Evolutionary conservation across 305 asterid species (phyloP).

Genomic region (Fraxinus sp.): DNA sequence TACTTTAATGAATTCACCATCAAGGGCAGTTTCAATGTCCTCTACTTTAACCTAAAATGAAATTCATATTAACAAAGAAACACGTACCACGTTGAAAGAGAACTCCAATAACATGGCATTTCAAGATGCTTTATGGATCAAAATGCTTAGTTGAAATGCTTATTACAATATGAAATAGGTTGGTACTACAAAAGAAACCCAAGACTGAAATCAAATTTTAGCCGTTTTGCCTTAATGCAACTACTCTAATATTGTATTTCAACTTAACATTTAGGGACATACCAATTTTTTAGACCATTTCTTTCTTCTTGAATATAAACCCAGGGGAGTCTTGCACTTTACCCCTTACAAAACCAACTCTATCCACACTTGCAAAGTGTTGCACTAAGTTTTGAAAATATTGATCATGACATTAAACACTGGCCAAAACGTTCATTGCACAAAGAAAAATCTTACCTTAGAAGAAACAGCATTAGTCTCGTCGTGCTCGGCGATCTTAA

Average conservation of each 20-base stretch:
- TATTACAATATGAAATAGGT: neutral
- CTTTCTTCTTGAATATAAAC: neutral
- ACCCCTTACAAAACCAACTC: neutral
- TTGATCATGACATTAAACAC: neutral
- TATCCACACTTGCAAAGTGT: neutral
- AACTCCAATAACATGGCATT: neutral
- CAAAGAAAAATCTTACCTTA: conserved; percentile 38
- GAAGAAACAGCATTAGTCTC: conserved; percentile 34
- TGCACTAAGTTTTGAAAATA: neutral
- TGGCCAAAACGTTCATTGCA: neutral
- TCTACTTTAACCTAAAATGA: conserved; percentile 36
- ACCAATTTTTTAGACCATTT: neutral
- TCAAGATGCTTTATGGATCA: neutral
- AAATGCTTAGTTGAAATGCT: neutral
- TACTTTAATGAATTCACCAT: conserved; percentile 82
- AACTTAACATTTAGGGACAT: neutral
- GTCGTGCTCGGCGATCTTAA: conserved; percentile 38
- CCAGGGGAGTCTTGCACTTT: neutral
- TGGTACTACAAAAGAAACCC: neutral
- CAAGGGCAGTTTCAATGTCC: conserved; percentile 42
- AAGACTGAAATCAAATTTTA: neutral
- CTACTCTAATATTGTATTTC: neutral
- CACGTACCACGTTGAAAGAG: neutral
- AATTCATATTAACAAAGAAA: neutral
- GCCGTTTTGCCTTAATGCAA: neutral